phyloP scores from a whole-genome alignment of 176 grass and related monocot species.

The Oryza brachyantha region DNA sequence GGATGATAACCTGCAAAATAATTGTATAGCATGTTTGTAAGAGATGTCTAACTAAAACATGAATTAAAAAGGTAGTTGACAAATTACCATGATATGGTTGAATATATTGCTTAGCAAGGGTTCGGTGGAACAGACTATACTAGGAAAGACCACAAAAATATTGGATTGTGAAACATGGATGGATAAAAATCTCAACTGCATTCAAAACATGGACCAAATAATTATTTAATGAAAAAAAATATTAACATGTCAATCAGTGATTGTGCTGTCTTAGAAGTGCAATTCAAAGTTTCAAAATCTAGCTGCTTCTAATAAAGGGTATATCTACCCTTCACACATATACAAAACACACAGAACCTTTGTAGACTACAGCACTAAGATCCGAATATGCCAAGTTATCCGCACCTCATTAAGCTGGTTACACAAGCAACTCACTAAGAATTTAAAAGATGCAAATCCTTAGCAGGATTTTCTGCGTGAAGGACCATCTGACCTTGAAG shows the following conservation, averaged over 20 bases:
- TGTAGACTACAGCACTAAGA: not conserved
- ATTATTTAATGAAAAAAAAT: not conserved
- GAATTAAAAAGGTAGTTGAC: not conserved
- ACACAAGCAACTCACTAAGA: not conserved
- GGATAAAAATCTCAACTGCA: not conserved
- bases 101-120: not conserved
- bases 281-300: not conserved
- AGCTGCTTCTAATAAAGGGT: not conserved
- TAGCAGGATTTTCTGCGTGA: slow-evolving; percentile 8
- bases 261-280: not conserved
- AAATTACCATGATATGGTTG: not conserved
- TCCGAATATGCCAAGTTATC: not conserved
- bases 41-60: not conserved
- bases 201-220: not conserved
- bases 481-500: not conserved
- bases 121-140: not conserved
- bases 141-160: not conserved
- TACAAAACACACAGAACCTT: not conserved
- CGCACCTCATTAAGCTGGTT: not conserved
- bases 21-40: slow-evolving; percentile 7
- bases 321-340: not conserved
- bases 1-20: slow-evolving; percentile 50
- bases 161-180: not conserved
- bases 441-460: not conserved
- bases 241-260: not conserved